Conservation (phyloP, 2,329 filamentous ascomycete species). For the Aspergillus calidoustus region DNA sequence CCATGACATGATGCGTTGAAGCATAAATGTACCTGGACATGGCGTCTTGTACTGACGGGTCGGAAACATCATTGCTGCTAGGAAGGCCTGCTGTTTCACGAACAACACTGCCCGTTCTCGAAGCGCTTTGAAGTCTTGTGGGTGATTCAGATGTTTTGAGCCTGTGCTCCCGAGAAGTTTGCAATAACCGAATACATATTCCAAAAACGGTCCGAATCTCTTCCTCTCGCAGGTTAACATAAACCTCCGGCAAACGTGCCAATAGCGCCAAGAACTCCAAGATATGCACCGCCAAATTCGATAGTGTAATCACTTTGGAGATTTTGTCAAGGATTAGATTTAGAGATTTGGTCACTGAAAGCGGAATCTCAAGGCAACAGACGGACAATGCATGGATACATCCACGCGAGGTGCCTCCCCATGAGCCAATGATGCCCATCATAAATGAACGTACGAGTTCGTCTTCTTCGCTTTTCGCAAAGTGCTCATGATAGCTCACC, state of each 20-base stretch:
- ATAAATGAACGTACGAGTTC: constrained; percentile 87
- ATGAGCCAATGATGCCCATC: constrained; percentile 74
- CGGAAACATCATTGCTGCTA: constrained; percentile 37
- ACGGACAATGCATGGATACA: constrained; percentile 95
- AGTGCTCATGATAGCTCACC: constrained; percentile 85
- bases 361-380: constrained; percentile 91
- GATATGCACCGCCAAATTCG: constrained; percentile 89
- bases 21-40: constrained; percentile 93
- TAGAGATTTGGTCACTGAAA: constrained; percentile 82
- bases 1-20: constrained; percentile 91
- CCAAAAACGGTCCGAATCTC: constrained; percentile 94
- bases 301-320: constrained; percentile 93
- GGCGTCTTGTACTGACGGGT: constrained; percentile 65
- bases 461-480: constrained; percentile 83
- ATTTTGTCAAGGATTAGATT: constrained; percentile 89
- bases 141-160: constrained; percentile 39
- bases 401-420: constrained; percentile 84
- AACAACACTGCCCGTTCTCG: constrained; percentile 50
- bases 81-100: constrained; percentile 45
- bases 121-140: constrained; percentile 40
- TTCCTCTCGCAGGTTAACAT: constrained; percentile 86
- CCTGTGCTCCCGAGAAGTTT: constrained; percentile 74
- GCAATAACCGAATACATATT: constrained; percentile 90
- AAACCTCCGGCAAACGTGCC: constrained; percentile 80
- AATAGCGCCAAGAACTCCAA: constrained; percentile 92